Conservation (phyloP, 1,284 basidiomycete genomes). For the Caloboletus inedulis region DNA sequence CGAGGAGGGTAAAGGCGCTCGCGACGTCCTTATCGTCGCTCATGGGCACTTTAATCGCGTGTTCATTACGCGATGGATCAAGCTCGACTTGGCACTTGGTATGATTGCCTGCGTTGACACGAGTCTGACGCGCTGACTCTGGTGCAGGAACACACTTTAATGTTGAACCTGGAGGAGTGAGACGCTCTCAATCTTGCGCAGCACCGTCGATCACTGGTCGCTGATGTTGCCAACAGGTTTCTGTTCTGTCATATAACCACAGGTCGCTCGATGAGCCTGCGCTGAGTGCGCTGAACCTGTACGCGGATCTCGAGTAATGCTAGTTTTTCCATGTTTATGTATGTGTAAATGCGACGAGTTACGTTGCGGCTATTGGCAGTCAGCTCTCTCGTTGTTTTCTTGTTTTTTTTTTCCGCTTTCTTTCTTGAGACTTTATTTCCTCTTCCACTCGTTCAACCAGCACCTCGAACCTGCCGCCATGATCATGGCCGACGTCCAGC, state of each 20-base stretch:
- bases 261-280: slow-evolving; percentile 71
- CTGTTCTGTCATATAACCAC: slow-evolving; percentile 76
- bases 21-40: slow-evolving; percentile 74
- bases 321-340: slow-evolving; percentile 22
- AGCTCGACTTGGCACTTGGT: slow-evolving; percentile 66
- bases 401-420: slow-evolving; percentile 11
- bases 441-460: slow-evolving; percentile 15
- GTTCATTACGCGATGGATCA: slow-evolving; percentile 79
- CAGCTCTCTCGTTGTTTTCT: too few species aligned
- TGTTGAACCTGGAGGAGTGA: slow-evolving; percentile 75
- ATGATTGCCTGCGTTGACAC: slow-evolving; percentile 13
- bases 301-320: slow-evolving; percentile 43
- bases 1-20: slow-evolving; percentile 58
- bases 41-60: slow-evolving; percentile 86
- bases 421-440: slow-evolving; percentile 17
- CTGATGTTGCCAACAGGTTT: slow-evolving; percentile 43
- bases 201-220: background rate
- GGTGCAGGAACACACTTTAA: slow-evolving; percentile 70
- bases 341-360: slow-evolving; percentile 18
- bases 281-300: slow-evolving; percentile 70
- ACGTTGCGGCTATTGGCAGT: slow-evolving; percentile 14
- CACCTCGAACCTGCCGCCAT: slow-evolving; percentile 7
- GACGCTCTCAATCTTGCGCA: slow-evolving; percentile 22
- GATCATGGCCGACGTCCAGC: slow-evolving; percentile 48
- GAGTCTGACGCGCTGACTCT: slow-evolving; percentile 4